A percentile compares a stretch with the other conserved stretches of the same genome.
These are phyloP conservation scores for Geotrichum citri-aurantii DNA, from an alignment of 1,139 yeast species.

Conservation along the genomic window DNA sequence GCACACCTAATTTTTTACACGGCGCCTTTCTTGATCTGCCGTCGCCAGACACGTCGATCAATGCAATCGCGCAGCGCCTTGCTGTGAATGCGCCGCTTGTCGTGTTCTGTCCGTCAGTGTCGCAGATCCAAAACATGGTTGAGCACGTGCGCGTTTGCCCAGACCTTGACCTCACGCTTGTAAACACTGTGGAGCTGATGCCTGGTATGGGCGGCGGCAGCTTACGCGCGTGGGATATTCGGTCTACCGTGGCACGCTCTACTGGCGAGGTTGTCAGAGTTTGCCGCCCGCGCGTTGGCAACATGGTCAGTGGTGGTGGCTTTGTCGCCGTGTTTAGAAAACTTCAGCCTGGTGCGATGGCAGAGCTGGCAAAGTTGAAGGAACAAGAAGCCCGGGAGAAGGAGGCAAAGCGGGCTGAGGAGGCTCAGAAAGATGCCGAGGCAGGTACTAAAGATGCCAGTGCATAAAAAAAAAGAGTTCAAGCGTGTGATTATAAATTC, in stretches of 20 bases:
- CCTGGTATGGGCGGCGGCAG: constrained; percentile 47
- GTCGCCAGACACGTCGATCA: constrained; percentile 36
- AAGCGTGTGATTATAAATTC: background rate
- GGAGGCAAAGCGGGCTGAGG: background rate
- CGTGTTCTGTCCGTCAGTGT: constrained; percentile 44
- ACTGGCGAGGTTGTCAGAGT: constrained; percentile 40
- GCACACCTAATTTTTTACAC: constrained; percentile 16
- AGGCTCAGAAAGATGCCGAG: background rate
- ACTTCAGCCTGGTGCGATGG: constrained; percentile 12
- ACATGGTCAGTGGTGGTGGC: constrained; percentile 44
- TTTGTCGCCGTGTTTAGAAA: constrained; percentile 40
- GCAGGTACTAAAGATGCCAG: background rate
- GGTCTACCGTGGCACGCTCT: constrained; percentile 37
- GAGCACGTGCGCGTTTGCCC: constrained; percentile 36
- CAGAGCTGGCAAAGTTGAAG: constrained; percentile 6
- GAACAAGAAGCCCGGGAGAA: constrained; percentile 1
- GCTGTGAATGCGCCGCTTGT: constrained; percentile 41
- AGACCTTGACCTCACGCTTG: constrained; percentile 35
- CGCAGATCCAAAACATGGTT: constrained; percentile 36
- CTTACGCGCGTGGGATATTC: constrained; percentile 29
- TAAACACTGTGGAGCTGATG: constrained; percentile 39
- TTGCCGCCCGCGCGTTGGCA: constrained; percentile 46
- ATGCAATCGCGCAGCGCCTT: constrained; percentile 33
- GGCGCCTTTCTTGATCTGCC: constrained; percentile 46
- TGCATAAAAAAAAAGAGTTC: background rate